Base-by-base conservation (phyloP, 768 basidiomycete species). In the Myochromella boudieri region DNA sequence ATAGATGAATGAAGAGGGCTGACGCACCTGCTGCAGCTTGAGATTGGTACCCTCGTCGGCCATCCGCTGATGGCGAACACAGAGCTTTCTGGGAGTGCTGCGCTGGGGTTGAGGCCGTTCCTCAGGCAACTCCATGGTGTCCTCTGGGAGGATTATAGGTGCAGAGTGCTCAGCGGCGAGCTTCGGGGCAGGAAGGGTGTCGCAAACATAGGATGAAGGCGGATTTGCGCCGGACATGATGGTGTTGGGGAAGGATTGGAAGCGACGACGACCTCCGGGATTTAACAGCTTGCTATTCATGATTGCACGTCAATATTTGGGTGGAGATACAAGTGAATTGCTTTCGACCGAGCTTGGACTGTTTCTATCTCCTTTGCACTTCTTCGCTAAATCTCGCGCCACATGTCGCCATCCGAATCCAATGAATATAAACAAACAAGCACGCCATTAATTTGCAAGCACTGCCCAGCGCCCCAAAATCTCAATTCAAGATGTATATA, bases 1-100 rank as follows among this genome's bases (percentile, higher is more conserved):
- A 15, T 3, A n/a, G 12, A 15, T 14, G 4, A 37, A 44, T 34
- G 20, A 32, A 32, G 39, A 21, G 32, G 48, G 47, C 18, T 18
- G 24, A 67, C 81, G 58, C 51, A 91, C 95, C 74, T 87, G 83
- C 66, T 97, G 95, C 6, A 98, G 76, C 70, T 87, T 93, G 50
- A 91, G 71, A 64, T 90, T 97, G 18, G 89, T 94, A 11, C 91
- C 91, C 67, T 95, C 84, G 71, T 98, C 93, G 4, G 95, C 95
- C 85, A 95, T 98, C 37, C 95, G 79, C 70, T 95, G 91, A 67
- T 98, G 95, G 25, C 95, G 71, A 4, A 94, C 84, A 62, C 95
- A 97, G 14, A 97, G 77, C 69, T 92, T 95, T 37, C 90, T 72
- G 11, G 78, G 75, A 2, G 76, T 66, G 1, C 65, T 61, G n/a